Evolutionary conservation across 2,329 filamentous ascomycete species (phyloP).

Genomic region (Curvularia lunata): DNA sequence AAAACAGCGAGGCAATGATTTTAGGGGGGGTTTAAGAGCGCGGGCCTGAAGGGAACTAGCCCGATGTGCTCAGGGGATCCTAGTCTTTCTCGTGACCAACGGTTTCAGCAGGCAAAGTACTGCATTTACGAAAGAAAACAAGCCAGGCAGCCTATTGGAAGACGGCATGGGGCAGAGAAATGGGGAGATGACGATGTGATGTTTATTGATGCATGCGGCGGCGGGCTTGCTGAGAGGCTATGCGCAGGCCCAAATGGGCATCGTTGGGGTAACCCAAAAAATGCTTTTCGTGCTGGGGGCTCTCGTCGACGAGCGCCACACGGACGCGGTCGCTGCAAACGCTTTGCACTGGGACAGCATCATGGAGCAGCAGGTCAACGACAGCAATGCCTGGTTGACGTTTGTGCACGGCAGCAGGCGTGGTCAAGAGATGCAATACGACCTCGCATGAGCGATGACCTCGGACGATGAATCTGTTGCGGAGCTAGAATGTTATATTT

Average conservation of each 20-base stretch:
- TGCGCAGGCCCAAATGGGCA: neutral
- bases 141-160: neutral
- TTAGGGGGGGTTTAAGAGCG: neutral
- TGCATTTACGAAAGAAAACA: neutral
- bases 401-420: neutral
- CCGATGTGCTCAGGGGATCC: slow-evolving; percentile 8
- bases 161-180: neutral
- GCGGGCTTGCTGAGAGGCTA: neutral
- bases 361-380: neutral
- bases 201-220: neutral
- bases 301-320: neutral
- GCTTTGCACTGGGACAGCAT: neutral
- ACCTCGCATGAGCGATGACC: slow-evolving; percentile 4
- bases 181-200: slow-evolving; percentile 2
- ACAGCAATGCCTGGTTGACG: neutral
- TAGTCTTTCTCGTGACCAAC: slow-evolving; percentile 1
- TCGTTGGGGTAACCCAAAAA: neutral
- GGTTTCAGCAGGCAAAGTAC: slow-evolving; percentile 8
- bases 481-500: slow-evolving; percentile 19
- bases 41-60: neutral
- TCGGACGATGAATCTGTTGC: slow-evolving; percentile 13
- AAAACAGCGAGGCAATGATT: neutral
- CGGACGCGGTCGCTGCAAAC: neutral
- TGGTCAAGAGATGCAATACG: neutral
- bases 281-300: neutral